Base-by-base conservation (phyloP, 2,329 filamentous ascomycete species). In the Sarocladiaceae sp. region DNA sequence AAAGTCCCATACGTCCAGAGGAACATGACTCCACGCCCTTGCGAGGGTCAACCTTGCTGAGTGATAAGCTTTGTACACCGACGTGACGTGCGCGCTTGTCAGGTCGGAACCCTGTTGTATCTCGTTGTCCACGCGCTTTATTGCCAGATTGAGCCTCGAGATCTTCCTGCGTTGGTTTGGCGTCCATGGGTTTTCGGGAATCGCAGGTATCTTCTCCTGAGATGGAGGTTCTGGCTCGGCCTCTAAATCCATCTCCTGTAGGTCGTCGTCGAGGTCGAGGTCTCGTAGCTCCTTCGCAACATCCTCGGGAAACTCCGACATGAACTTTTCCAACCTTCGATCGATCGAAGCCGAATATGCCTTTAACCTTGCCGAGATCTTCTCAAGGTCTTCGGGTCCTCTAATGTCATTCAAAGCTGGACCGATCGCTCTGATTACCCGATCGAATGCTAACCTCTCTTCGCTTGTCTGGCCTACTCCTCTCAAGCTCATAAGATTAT, bases 1-100 rank as follows among this genome's bases (percentile, higher is more conserved):
- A 2, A 80, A 58, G n/a, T 75, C 64, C 78, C 84, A 84, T 4
- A 78, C 70, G 13, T 74, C 69, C 9, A 68, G 55, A 1, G 83
- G 76, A n/a, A 89, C 70, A 23, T 70, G 68, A 27, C 68, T 59
- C 63, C 80, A 73, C 9, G 64, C 58, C 16, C 62, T 62, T 1
- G 68, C 60, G 33, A 81, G 60, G 6, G 61, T 56, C 12, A 61
- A 59, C 10, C 73, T 64, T 3, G 71, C 69, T 0, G 63, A 60
- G 37, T 68, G 66, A 53, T 80, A 80, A 10, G 63, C 62, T 48
- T 68, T 72, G 68, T 76, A 80, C 4, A 68, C 60, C 1, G 60
- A 57, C 20, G 57, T 58, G 16, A 71, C 59, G 3, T 62, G 63
- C 49, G 59, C 65, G 27, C 54, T 53, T n/a, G 56, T 59, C 7